Base-by-base conservation (phyloP, 192 early-diverging fungal species). In the Coemansia sp. region DNA sequence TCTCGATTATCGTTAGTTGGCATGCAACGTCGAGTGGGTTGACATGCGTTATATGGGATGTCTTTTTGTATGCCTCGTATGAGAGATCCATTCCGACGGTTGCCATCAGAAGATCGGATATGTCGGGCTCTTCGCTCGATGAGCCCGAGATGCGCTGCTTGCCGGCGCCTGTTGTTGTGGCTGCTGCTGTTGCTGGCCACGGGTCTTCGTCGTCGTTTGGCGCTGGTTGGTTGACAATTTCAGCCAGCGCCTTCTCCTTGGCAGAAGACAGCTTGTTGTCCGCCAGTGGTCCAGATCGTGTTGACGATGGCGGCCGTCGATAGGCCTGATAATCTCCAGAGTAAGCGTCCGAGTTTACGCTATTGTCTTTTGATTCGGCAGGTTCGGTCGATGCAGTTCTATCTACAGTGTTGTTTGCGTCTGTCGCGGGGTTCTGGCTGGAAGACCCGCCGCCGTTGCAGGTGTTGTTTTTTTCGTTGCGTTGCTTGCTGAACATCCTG, bases 1-100 rank as follows among this genome's bases (percentile, higher is more conserved):
- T 84, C 47, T 92, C 89, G 84, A 93, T 86, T n/a, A 95, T 84
- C 9, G 94, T 95, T 50, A 94, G 72, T 72, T 95, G 94, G 49
- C 93, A 84, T 0, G 94, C 94, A 4, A 94, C 79, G 70, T 95
- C 93, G 4, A 89, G 50, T 2, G 94, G 87, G 37, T 89, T 89
- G 39, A 95, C 68, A n/a, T 94, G 90, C 38, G 90, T 80, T 66
- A 77, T 84, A 68, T 71, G 77, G 79, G 79, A 73, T 65, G 81
- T 86, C 37, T 83, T 79, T n/a, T 89, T 88, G 62, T 87, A 86
- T 26, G 85, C 72, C 67, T 89, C 83, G 23, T 86, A 74, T 19
- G 81, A 79, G 44, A 84, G 50, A 47, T 84, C 81, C 65, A 79
- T 66, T 42, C 81, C 81, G 4, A 84, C 71, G 0, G 81, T 84